Evolutionary conservation across 352 stramenopile genomes (phyloP), one percentile per base, ranked within the genome.

Genomic region (Pythium apleroticum): DNA sequence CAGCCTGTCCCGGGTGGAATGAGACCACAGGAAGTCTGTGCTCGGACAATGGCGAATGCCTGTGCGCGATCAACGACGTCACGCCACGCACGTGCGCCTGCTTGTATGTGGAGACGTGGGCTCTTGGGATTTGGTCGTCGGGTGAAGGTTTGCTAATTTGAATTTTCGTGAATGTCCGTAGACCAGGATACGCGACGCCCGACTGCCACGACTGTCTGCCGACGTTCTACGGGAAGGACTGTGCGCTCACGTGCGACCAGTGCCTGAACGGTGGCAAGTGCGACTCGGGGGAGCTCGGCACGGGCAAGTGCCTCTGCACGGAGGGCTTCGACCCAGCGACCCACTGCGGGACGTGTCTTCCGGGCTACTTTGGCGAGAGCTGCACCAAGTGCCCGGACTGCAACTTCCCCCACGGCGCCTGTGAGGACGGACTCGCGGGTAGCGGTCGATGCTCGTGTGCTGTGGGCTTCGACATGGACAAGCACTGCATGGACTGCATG

Each of bases 401-500:
- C 67, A 94, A 96, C 54, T 91, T 92, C 48, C 85, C 84, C 7
- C 79, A 93, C 59, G 88, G 88, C 57, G 89, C 89, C 49, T 96
- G 88, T 60, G 85, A 95, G 43, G 88, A 95, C 60, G 84, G 88
- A 14, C 63, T 93, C 15, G 85, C 73, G 8, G 88, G 88, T 17
- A 91, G 84, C 22, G 88, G 88, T 15, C 76, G 84, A 10, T 96
- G 88, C 63, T 90, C 86, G n/a, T 96, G 88, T 22, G 85, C 84
- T 5, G 86, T 93, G 20, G 88, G 88, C 20, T 94, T 91, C 48
- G 86, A 95, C 61, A 69, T 77, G 14, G 56, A 74, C 7, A 70
- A 76, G 14, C 80, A 95, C 57, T 96, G 88, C 56, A 82, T 89
- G 76, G 80, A 95, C 61, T 96, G 88, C 66, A 92, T 95, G 78